Percentiles rank a stretch among this genome's conserved stretches.
Evolutionary conservation across 2,329 filamentous ascomycete genomes (phyloP).

Genomic region (Fusarium dlaminii): DNA sequence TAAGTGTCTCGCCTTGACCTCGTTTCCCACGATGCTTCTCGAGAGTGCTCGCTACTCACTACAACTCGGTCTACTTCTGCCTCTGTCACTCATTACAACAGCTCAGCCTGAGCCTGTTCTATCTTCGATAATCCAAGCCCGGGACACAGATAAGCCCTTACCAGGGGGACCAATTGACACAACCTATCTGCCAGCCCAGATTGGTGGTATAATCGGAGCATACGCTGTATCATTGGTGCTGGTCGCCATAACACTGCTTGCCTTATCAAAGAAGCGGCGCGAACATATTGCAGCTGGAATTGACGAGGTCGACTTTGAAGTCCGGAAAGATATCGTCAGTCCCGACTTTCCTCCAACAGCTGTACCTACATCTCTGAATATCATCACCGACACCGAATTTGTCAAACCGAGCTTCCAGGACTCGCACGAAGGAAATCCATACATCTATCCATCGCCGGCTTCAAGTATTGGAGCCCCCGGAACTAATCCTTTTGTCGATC

Average conservation of each 20-base stretch:
- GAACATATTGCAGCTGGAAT: conserved; percentile 62
- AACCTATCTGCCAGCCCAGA: conserved; percentile 78
- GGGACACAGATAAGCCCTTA: conserved; percentile 65
- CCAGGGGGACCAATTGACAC: conserved; percentile 68
- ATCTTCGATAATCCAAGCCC: conserved; percentile 36
- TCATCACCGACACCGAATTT: conserved; percentile 38
- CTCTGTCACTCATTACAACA: conserved; percentile 42
- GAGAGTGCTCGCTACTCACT: conserved; percentile 40
- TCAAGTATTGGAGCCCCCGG: conserved; percentile 62
- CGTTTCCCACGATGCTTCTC: conserved; percentile 53
- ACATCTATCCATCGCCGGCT: conserved; percentile 58
- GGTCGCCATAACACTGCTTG: conserved; percentile 72
- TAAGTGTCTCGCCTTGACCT: conserved; percentile 40
- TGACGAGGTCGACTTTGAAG: conserved; percentile 59
- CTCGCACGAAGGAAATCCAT: conserved; percentile 49
- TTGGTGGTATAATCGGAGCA: conserved; percentile 83
- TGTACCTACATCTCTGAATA: conserved; percentile 19
- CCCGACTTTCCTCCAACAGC: conserved; percentile 36
- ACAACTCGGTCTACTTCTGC: conserved; percentile 43
- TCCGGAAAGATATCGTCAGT: conserved; percentile 34
- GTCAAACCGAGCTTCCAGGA: conserved; percentile 60
- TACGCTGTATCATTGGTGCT: conserved; percentile 83
- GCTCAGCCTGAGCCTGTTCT: conserved; percentile 46
- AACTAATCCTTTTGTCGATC: conserved; percentile 78
- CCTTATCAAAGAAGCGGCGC: conserved; percentile 66